A percentile compares a stretch with the other conserved stretches of the same genome.
phyloP scores from a whole-genome alignment of 176 grass and related monocot genomes.

The Zoysia japonica region DNA sequence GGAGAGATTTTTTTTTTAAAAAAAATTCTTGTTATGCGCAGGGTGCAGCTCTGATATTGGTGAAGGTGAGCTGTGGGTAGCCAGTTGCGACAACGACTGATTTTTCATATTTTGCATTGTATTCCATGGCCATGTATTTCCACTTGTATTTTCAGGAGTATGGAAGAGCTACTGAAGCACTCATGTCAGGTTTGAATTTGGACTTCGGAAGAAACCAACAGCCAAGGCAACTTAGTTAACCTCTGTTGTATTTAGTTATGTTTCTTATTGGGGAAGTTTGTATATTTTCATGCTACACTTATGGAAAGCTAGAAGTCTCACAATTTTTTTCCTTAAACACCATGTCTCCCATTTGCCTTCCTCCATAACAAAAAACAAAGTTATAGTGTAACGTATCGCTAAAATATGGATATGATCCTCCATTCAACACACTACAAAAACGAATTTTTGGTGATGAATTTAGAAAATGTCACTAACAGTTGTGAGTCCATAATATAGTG shows the following conservation, averaged over 20 bases:
- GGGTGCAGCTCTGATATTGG: neutral
- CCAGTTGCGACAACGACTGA: neutral
- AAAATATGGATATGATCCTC: too few species aligned
- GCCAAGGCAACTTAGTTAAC: neutral
- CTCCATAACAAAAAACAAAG: neutral
- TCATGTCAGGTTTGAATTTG: neutral
- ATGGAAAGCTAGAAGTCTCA: neutral
- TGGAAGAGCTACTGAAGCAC: neutral
- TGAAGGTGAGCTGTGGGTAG: neutral
- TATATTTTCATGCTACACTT: neutral
- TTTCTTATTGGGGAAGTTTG: neutral
- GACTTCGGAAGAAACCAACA: neutral
- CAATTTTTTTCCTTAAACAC: neutral
- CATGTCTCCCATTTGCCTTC: too few species aligned
- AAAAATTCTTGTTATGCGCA: neutral
- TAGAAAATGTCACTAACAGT: too few species aligned
- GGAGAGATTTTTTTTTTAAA: too few species aligned
- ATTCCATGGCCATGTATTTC: neutral
- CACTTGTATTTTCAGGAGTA: neutral
- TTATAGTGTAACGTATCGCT: too few species aligned
- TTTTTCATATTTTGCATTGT: neutral
- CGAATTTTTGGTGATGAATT: too few species aligned
- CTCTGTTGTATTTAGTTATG: neutral
- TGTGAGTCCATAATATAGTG: too few species aligned
- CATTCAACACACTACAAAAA: too few species aligned